Base-by-base conservation (phyloP, 371 early-diverging fungal genomes). In the Zancudomyces culisetae region DNA sequence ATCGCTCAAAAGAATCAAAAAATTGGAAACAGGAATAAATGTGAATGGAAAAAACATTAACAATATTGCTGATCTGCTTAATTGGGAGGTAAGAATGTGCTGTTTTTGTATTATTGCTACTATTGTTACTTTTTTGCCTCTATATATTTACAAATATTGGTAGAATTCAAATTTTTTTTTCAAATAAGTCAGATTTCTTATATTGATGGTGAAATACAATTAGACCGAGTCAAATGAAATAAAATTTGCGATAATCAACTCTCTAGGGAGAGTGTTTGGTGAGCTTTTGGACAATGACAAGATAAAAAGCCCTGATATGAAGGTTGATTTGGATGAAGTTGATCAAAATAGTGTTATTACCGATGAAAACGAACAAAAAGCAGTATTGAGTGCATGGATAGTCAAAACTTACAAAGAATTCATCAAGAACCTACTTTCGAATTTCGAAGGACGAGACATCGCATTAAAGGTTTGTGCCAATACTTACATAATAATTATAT, bases 241-340 rank as follows among this genome's bases (percentile, higher is more conserved):
- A 1, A 63, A 71, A 22, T 71, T 81, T 62, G 77, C 79, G 1
- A 78, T 84, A 1, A 73, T 83, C 39, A 75, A 78, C 55, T 68
- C 89, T 0, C 67, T 86, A 22, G 74, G 75, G 27, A 74, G 85
- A 50, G 73, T 85, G 0, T 89, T 79, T 54, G 61, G 77, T 1
- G 68, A 68, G 20, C 66, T 85, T 40, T 64, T 80, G 28, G 65
- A 71, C 42, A 71, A 74, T 24, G 86, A 84, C 3, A 79, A 84
- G 27, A 53, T 88, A 58, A 20, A 69, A n/a, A 52, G 56, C 0
- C 8, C 15, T 29, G 55, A 63, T 47, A 30, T 39, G 0, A 30
- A 26, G 10, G 18, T 35, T 10, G 35, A 35, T 35, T 35, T 35
- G 15, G 35, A 15, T 10, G 35, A 54, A 45, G 27, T 24, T 6